Base-by-base conservation (phyloP, 2,329 filamentous ascomycete genomes). In the Fusarium sp. region DNA sequence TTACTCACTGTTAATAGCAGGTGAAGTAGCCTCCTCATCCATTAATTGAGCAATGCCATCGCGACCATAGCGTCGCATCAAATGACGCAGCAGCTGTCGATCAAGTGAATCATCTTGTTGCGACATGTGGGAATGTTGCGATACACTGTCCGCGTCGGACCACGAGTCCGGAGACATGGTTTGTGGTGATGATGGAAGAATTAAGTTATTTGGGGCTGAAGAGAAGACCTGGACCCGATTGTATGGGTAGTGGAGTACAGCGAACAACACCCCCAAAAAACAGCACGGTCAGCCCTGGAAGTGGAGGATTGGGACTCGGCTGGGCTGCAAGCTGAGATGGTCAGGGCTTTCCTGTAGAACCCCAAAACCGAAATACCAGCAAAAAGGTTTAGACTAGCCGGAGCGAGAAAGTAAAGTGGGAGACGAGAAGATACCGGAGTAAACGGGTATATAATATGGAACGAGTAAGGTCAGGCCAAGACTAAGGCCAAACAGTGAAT, bases 21-120 rank as follows among this genome's bases (percentile, higher is more conserved):
- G 63, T n/a, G 75, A 73, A 41, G 72, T 52, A 46, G 71, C 61
- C 62, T 79, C 77, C 68, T 80, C 78, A 57, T 79, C 75, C 47
- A 80, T 77, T 42, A 80, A 72, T 44, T 76, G 75, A 37, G 71
- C 72, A 25, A 80, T 64, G 42, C 77, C 77, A n/a, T 79, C 77
- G 27, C 72, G 75, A 32, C 77, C 75, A 59, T 80, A 80, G 47
- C 76, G 75, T 55, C 65, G 71, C 72, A 80, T 74, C 11, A 80
- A 75, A 69, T 80, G 78, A 32, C 78, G 77, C 34, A 80, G 76
- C 52, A 80, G 71, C 56, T 80, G 78, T 13, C 77, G 77, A 60
- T 80, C 78, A 40, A 79, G 73, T n/a, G 61, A 63, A 60, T 74
- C 72, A 47, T 76, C 74, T 32, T 76, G 75, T 30, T 75, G 71